Conservation (phyloP, 768 basidiomycete species). For the Hygrocybe punicea region DNA sequence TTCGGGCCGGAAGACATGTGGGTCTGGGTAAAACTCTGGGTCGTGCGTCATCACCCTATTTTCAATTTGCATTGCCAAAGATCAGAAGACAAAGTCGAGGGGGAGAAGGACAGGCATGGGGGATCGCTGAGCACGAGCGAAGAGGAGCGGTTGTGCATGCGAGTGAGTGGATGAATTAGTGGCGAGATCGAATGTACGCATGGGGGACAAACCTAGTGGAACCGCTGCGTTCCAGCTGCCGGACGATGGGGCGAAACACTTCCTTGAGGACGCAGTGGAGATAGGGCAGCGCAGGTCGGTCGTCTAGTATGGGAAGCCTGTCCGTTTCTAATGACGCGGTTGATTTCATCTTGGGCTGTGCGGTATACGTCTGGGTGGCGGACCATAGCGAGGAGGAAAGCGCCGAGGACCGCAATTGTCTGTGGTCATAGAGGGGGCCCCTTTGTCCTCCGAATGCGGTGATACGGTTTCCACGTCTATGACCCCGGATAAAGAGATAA, state of each 20-base stretch:
- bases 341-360: constrained; percentile 52
- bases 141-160: too few relatives aligned
- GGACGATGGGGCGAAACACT: constrained; percentile 19
- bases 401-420: constrained; percentile 49
- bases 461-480: too few relatives aligned
- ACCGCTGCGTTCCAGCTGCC: constrained; percentile 48
- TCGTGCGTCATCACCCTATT: constrained; percentile 29
- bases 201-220: constrained; percentile 36
- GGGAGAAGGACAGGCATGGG: constrained; percentile 34
- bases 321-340: constrained; percentile 42
- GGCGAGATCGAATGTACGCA: too few relatives aligned
- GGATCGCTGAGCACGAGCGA: too few relatives aligned
- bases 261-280: constrained; percentile 48
- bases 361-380: constrained; percentile 48
- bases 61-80: neutral
- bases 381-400: constrained; percentile 54
- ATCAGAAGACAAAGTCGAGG: too few relatives aligned
- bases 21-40: constrained; percentile 41
- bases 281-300: constrained; percentile 46
- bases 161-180: too few relatives aligned
- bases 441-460: too few relatives aligned
- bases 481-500: too few relatives aligned
- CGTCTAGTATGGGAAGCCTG: constrained; percentile 47
- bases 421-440: too few relatives aligned
- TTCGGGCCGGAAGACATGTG: constrained; percentile 48